Base-by-base conservation (phyloP, 768 basidiomycete species). In the Boletus huronensis region DNA sequence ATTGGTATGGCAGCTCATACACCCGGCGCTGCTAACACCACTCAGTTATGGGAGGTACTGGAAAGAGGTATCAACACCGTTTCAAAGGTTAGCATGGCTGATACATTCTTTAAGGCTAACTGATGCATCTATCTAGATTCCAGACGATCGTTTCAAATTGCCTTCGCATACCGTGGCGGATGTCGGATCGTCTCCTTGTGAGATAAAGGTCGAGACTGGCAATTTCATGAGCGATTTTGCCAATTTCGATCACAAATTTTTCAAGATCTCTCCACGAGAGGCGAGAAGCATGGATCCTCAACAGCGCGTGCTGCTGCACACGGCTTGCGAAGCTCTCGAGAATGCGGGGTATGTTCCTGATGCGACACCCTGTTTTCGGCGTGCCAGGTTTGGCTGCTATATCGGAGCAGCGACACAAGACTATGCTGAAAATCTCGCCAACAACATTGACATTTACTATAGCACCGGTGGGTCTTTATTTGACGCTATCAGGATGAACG, bases 271-370 rank as follows among this genome's bases (percentile, higher is more conserved):
- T 38, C 87, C 88, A 2, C 79, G 88, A 6, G 88, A 90, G 68
- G 87, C 88, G 14, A 80, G 72, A 55, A 81, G 75, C 65, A 89
- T 89, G 86, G 85, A 89, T 62, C 87, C 88, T 7, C 87, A 89
- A 58, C 87, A 88, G 58, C 79, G 88, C 5, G 60, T 90, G 32
- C 71, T 90, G 5, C 75, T 90, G 16, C 85, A 85, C 36, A 76
- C 80, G 3, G 84, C 83, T 5, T 80, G 87, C 50, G 78, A 85
- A 53, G 88, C 88, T 0, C 73, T 90, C 5, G 87, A 89, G 64
- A 76, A 82, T 55, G 78, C 87, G 5, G 88, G 88, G 0, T 89
- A 85, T 62, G 80, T 86, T 14, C 85, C 87, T 0, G 70, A 80
- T 47, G 74, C 79, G 2, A 83, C 83, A 0, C 68, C 74, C 6